Conservation (phyloP, 1,139 yeast genomes). For the Lodderomyces metapsilosis region DNA sequence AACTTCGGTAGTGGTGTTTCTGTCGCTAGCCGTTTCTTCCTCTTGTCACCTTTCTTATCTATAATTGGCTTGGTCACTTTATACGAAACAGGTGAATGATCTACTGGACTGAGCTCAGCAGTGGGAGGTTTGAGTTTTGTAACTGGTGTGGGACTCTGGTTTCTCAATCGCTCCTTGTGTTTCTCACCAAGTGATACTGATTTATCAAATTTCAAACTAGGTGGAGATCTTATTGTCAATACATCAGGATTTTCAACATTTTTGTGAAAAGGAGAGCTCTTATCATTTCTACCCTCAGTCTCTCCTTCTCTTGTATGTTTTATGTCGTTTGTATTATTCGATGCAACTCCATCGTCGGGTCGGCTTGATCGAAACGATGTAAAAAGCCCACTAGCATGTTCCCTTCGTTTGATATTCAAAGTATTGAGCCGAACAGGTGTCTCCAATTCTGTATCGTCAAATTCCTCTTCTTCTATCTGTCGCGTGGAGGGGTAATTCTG, state of each 20-base stretch:
- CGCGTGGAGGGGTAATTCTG: not conserved
- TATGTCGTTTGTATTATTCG: not conserved
- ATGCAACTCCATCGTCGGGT: not conserved
- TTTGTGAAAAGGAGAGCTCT: not conserved
- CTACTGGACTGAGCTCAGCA: not conserved
- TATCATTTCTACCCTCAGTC: not conserved
- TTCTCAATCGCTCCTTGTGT: not conserved
- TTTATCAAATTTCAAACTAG: slow-evolving; percentile 5
- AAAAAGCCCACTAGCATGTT: not conserved
- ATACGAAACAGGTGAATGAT: not conserved
- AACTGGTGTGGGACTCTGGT: not conserved
- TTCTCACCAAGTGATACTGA: not conserved
- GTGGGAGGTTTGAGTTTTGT: not conserved
- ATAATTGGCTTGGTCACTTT: slow-evolving; percentile 1
- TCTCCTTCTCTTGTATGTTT: not conserved
- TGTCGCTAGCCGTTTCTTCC: not conserved
- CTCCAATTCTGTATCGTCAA: slow-evolving; percentile 26
- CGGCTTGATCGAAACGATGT: not conserved
- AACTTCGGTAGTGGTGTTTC: slow-evolving; percentile 1
- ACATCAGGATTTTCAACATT: not conserved
- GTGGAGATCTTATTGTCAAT: slow-evolving; percentile 4
- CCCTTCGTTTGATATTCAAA: not conserved
- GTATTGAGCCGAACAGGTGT: slow-evolving; percentile 17
- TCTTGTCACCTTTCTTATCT: not conserved
- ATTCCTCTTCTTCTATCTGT: slow-evolving; percentile 21